Conservation (phyloP, 208 protist genomes). For the Spongospora subterranea region DNA sequence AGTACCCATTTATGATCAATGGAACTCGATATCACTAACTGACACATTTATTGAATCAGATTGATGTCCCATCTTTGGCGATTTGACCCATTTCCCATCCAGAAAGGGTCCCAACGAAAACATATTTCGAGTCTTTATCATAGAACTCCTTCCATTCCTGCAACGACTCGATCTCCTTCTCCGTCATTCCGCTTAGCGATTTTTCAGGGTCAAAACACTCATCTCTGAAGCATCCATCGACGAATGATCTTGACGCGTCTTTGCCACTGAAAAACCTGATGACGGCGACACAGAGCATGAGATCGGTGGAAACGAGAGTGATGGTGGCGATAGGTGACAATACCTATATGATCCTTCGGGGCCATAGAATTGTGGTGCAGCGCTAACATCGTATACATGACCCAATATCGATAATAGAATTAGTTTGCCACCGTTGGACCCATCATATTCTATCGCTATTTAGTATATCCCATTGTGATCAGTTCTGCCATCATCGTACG, state of each 20-base stretch:
- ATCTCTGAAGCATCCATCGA: slow-evolving; percentile 51
- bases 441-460: neutral
- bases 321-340: too few species aligned
- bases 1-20: too few species aligned
- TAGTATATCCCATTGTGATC: neutral
- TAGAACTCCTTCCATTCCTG: slow-evolving; percentile 39
- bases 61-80: too few species aligned
- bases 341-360: slow-evolving; percentile 15
- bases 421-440: neutral
- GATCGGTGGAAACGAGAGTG: neutral
- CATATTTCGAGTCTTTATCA: slow-evolving; percentile 29
- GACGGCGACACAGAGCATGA: too few species aligned
- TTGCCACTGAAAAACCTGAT: slow-evolving; percentile 43
- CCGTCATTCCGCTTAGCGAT: neutral
- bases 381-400: slow-evolving; percentile 25
- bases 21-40: too few species aligned
- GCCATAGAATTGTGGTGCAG: slow-evolving; percentile 49
- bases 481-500: neutral
- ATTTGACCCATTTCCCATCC: neutral
- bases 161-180: neutral
- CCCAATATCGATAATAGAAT: slow-evolving; percentile 47
- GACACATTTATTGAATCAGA: too few species aligned
- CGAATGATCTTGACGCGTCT: slow-evolving; percentile 34
- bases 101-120: slow-evolving; percentile 6
- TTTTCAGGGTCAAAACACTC: slow-evolving; percentile 5